These are phyloP conservation scores for Cordyceps militaris DNA, from an alignment of 2,329 filamentous ascomycete genomes.

Conservation along the genomic window DNA sequence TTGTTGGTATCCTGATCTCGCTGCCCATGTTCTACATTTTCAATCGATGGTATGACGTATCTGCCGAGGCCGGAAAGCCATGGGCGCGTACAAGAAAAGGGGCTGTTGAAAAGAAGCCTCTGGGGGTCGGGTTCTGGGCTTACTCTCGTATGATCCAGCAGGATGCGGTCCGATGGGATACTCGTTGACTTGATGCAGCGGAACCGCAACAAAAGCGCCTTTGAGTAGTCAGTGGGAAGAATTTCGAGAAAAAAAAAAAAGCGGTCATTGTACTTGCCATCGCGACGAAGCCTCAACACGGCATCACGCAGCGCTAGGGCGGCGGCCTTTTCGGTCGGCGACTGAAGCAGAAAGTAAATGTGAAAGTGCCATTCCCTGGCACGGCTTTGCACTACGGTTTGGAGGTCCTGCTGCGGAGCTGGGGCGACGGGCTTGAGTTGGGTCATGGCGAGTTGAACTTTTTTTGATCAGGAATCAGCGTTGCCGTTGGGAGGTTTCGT, in stretches of 20 bases:
- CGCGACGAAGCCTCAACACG: constrained; percentile 25
- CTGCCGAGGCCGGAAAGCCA: constrained; percentile 19
- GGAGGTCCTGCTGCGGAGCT: constrained; percentile 21
- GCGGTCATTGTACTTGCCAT: constrained; percentile 18
- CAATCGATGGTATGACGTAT: constrained; percentile 23
- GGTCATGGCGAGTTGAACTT: not conserved
- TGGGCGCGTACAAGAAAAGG: constrained; percentile 21
- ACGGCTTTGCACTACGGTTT: constrained; percentile 23
- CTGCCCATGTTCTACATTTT: constrained; percentile 20
- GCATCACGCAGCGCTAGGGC: constrained; percentile 28
- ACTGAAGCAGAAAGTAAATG: constrained; percentile 28
- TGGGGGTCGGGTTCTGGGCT: not conserved
- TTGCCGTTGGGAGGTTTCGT: not conserved
- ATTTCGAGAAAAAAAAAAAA: too few species aligned
- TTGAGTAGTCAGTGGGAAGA: not conserved
- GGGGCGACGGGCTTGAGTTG: constrained; percentile 12
- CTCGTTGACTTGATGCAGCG: constrained; percentile 25
- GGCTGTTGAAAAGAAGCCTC: not conserved
- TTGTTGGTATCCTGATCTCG: constrained; percentile 16
- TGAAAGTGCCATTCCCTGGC: constrained; percentile 29
- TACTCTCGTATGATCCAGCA: constrained; percentile 29
- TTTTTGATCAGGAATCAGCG: too few species aligned
- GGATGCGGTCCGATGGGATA: constrained; percentile 28
- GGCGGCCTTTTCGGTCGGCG: constrained; percentile 24
- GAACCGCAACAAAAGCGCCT: constrained; percentile 29